Conservation (phyloP, 2,329 filamentous ascomycete genomes). For the Madurella mycetomatis region DNA sequence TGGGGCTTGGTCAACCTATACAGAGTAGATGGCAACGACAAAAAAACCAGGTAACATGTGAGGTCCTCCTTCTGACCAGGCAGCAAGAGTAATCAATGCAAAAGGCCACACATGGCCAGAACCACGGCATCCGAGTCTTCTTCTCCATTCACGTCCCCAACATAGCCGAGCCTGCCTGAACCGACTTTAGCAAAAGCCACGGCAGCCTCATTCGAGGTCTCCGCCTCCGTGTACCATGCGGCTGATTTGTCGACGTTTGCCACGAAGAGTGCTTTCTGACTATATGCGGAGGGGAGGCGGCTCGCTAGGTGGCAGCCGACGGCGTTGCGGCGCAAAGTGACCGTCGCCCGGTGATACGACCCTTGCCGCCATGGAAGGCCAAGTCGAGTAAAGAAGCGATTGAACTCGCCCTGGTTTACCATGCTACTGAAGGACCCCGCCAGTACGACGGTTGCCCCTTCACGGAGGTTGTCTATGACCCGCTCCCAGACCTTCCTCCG, state of each 20-base stretch:
- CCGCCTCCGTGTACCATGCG: conserved; percentile 23
- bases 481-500: conserved; percentile 14
- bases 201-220: conserved; percentile 15
- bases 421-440: conserved; percentile 20
- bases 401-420: conserved; percentile 20
- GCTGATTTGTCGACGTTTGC: conserved; percentile 18
- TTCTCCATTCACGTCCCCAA: conserved; percentile 30
- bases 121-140: conserved; percentile 20
- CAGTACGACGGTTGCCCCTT: conserved; percentile 21
- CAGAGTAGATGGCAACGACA: too few species aligned
- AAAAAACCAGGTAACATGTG: too few species aligned
- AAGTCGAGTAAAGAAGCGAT: conserved; percentile 24
- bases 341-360: conserved; percentile 15
- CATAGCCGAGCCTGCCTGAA: conserved; percentile 27
- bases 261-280: conserved; percentile 26
- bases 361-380: conserved; percentile 27
- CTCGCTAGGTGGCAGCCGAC: conserved; percentile 13
- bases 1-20: too few species aligned
- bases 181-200: conserved; percentile 27
- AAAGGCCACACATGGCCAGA: conserved; percentile 30
- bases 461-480: conserved; percentile 18
- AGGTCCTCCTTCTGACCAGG: too few species aligned
- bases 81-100: neutral
- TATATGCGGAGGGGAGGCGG: conserved; percentile 23
- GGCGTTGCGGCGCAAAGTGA: conserved; percentile 18